A percentile compares a stretch with the other conserved stretches of the same genome.
Conservation (phyloP, 805 yeast genomes). For the Barnettozyma salicaria region DNA sequence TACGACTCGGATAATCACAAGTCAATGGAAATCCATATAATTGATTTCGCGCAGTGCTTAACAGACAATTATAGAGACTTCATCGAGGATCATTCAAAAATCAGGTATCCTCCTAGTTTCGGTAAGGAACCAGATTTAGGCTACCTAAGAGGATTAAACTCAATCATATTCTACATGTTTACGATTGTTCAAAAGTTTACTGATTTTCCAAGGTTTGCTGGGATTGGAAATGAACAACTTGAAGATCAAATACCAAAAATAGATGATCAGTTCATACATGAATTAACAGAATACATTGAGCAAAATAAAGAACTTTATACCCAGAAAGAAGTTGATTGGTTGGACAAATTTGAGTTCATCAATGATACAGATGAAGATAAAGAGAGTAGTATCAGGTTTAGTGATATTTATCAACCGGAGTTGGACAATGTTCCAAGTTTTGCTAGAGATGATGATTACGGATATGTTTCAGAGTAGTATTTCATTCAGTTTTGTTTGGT, state of each 20-base stretch:
- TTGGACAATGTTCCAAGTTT: slow-evolving; percentile 22
- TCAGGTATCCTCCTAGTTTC: slow-evolving; percentile 66
- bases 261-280: slow-evolving; percentile 27
- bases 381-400: slow-evolving; percentile 17
- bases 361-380: slow-evolving; percentile 10
- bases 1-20: slow-evolving; percentile 32
- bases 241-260: slow-evolving; percentile 21
- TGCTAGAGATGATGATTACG: slow-evolving; percentile 21
- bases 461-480: slow-evolving; percentile 24
- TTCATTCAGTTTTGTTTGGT: too few species aligned
- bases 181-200: slow-evolving; percentile 52
- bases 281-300: slow-evolving; percentile 18
- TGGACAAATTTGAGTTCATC: slow-evolving; percentile 33
- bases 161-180: slow-evolving; percentile 65
- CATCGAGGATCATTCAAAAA: slow-evolving; percentile 1
- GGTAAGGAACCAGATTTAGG: slow-evolving; percentile 69
- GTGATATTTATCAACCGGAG: slow-evolving; percentile 22
- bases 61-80: slow-evolving; percentile 43
- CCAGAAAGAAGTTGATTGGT: slow-evolving; percentile 30
- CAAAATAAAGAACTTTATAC: slow-evolving; percentile 20
- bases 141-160: slow-evolving; percentile 71
- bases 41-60: slow-evolving; percentile 93
- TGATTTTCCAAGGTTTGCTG: not conserved
- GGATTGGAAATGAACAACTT: not conserved
- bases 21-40: slow-evolving; percentile 54